Percentiles rank a stretch among this genome's conserved stretches.
These are phyloP conservation scores for Metarhizium brunneum DNA, from an alignment of 2,329 filamentous ascomycete genomes.

Conservation along the genomic window DNA sequence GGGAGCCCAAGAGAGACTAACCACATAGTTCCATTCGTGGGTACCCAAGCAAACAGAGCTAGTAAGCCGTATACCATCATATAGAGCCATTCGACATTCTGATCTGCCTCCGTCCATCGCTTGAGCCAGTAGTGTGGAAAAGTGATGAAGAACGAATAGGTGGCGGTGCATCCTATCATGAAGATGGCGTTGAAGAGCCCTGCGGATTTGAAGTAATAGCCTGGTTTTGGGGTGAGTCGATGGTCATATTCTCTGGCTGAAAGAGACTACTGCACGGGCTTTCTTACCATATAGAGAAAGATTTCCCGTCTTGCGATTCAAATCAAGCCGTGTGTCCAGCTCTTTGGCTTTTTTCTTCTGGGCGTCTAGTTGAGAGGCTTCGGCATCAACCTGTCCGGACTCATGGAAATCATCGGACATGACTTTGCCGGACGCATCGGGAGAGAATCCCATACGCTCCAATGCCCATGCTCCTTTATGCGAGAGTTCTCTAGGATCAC, in stretches of 20 bases:
- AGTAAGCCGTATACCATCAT: neutral
- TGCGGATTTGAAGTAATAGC: neutral
- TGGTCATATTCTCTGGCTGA: too few relatives aligned
- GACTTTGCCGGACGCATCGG: neutral
- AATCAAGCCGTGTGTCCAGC: neutral
- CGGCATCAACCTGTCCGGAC: neutral
- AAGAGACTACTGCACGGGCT: too few relatives aligned
- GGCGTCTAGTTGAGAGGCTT: neutral
- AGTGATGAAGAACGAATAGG: conserved; percentile 23
- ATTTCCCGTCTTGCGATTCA: neutral
- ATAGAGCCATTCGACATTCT: neutral
- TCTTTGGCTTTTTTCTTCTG: neutral
- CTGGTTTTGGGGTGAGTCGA: neutral
- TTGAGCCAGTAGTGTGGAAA: conserved; percentile 29
- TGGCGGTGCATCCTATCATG: conserved; percentile 9
- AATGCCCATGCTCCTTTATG: neutral
- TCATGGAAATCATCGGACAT: neutral
- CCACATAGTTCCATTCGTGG: neutral
- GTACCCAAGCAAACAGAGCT: neutral
- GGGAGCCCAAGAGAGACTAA: neutral
- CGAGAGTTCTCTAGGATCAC: neutral
- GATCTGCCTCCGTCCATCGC: conserved; percentile 24
- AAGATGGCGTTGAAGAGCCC: neutral
- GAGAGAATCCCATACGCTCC: neutral
- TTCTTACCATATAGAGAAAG: neutral